A percentile compares a stretch with the other conserved stretches of the same genome.
Conservation (phyloP, 129 eudicot species). For the Calendula officinalis region DNA sequence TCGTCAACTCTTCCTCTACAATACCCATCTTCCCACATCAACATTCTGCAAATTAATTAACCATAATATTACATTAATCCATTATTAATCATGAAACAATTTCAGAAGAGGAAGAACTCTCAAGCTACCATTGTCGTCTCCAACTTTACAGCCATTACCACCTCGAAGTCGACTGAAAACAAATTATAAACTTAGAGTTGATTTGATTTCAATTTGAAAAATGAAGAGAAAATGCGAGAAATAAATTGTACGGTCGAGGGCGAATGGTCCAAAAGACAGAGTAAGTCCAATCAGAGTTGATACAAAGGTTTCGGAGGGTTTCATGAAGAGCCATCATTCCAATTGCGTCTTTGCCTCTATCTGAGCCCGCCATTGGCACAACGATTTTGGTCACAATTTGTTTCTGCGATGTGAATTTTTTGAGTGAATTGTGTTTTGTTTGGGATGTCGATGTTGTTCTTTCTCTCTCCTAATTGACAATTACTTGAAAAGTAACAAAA, state of each 20-base stretch:
- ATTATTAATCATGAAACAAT: neutral
- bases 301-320: slow-evolving; percentile 82
- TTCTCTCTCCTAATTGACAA: slow-evolving; percentile 5
- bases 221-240: slow-evolving; percentile 1
- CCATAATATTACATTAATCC: neutral
- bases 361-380: slow-evolving; percentile 72
- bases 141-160: slow-evolving; percentile 94
- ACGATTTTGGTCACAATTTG: no score
- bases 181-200: slow-evolving; percentile 4
- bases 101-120: slow-evolving; percentile 33
- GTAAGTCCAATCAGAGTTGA: slow-evolving; percentile 90
- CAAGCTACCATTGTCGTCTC: slow-evolving; percentile 98
- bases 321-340: slow-evolving; percentile 98
- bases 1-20: slow-evolving; percentile 92
- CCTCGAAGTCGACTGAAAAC: slow-evolving; percentile 85
- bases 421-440: neutral
- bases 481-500: slow-evolving; percentile 10
- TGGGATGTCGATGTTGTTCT: neutral
- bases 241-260: slow-evolving; percentile 70
- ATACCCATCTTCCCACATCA: slow-evolving; percentile 99
- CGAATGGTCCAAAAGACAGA: slow-evolving; percentile 98
- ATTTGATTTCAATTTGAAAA: neutral
- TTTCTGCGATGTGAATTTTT: slow-evolving; percentile 7
- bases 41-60: slow-evolving; percentile 67
- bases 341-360: slow-evolving; percentile 87